A percentile compares a stretch with the other conserved stretches of the same genome.
These are phyloP conservation scores for Sporormia fimetaria DNA, from an alignment of 495 filamentous ascomycete species.

Conservation along the genomic window DNA sequence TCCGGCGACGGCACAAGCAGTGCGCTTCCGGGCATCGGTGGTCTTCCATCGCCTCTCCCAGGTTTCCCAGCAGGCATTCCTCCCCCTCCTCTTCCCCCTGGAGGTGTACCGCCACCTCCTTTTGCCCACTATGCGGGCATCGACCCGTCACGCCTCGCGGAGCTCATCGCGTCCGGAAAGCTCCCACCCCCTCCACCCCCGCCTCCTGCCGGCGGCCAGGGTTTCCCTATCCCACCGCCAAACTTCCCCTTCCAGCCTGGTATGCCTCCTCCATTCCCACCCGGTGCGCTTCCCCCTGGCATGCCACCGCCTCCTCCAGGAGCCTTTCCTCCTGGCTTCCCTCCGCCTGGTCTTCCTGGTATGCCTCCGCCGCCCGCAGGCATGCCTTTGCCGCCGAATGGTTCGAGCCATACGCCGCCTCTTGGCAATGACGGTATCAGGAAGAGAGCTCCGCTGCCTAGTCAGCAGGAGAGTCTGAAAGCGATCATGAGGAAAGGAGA, in stretches of 20 bases:
- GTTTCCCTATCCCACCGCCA: slow-evolving; percentile 12
- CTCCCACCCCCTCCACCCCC: slow-evolving; percentile 28
- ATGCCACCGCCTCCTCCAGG: slow-evolving; percentile 29
- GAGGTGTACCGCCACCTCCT: slow-evolving; percentile 32
- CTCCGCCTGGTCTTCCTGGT: slow-evolving; percentile 17
- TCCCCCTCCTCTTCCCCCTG: slow-evolving; percentile 24
- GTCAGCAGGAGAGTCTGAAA: slow-evolving; percentile 69
- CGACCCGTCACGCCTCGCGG: slow-evolving; percentile 48
- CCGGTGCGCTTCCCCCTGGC: slow-evolving; percentile 18
- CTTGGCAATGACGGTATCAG: slow-evolving; percentile 22
- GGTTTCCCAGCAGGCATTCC: slow-evolving; percentile 40
- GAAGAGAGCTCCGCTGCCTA: slow-evolving; percentile 58
- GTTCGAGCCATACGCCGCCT: neutral
- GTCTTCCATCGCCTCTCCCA: slow-evolving; percentile 34
- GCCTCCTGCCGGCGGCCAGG: slow-evolving; percentile 18
- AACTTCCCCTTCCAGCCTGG: slow-evolving; percentile 10
- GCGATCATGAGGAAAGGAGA: slow-evolving; percentile 60
- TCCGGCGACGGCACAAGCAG: slow-evolving; percentile 34
- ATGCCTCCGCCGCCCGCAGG: slow-evolving; percentile 16
- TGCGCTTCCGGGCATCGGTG: slow-evolving; percentile 44
- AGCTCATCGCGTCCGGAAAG: slow-evolving; percentile 39
- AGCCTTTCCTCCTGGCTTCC: slow-evolving; percentile 7
- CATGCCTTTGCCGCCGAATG: slow-evolving; percentile 22
- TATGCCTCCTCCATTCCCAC: slow-evolving; percentile 20
- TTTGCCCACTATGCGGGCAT: slow-evolving; percentile 37